Evolutionary conservation across 2,329 filamentous ascomycete species (phyloP), one percentile per base, ranked within the genome.

Genomic region (Simplicillium sp.): DNA sequence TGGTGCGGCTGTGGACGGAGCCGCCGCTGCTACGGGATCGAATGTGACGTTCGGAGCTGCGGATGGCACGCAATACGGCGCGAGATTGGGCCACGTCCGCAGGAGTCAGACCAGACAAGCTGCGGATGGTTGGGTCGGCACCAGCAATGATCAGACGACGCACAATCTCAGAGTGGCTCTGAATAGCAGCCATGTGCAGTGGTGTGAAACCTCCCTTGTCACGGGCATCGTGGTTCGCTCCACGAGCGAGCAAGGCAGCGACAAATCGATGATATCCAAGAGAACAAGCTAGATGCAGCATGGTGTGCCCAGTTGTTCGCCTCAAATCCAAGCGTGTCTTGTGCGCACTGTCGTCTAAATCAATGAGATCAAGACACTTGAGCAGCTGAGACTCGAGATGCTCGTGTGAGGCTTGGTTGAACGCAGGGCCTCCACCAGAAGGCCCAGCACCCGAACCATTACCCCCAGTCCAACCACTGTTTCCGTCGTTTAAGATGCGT

Each of bases 141-240:
- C 85, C 84, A 33, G 77, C 75, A 17, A 84, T 68, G 49, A 89
- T 79, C 43, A 94, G 71, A 12, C 83, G 77, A 44, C 82, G 75
- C 12, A 90, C 81, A 49, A 92, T 87, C 54, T 87, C 80, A 11
- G 77, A 66, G 53, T 88, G 81, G 46, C 82, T 77, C 58, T 84
- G 82, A 54, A 94, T 73, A 18, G 84, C 80, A 15, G 87, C 87
- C 55, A 90, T 75, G 58, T 94, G 86, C 65, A 94, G 73, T 12
- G 87, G 80, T 4, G 85, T 87, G 59, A 87, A 90, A 16, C 87
- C 87, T 38, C 83, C 82, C 46, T 80, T 82, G 56, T 94, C 87
- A 41, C 79, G 75, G 31, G 80, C 67, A 52, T 90, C 80, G 1
- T 82, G 78, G 53, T 84, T 82, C 15, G 85, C 86, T n/a, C 86